These are phyloP conservation scores for Rhinocladiella mackenziei DNA, from an alignment of 2,329 filamentous ascomycete species.

Conservation along the genomic window DNA sequence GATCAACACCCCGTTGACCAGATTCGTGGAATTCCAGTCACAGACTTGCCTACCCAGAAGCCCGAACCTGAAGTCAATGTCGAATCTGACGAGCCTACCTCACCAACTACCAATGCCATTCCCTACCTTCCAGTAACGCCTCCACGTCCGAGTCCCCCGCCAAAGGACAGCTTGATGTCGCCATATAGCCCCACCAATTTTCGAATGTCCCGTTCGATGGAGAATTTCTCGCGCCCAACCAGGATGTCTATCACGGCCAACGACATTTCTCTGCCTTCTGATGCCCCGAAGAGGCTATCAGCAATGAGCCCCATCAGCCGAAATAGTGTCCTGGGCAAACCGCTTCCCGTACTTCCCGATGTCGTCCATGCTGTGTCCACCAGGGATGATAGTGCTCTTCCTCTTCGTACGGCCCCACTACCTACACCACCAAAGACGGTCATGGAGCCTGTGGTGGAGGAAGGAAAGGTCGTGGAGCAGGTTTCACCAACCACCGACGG, in stretches of 20 bases:
- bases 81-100: slow-evolving; percentile 15
- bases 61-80: slow-evolving; percentile 3
- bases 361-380: slow-evolving; percentile 30
- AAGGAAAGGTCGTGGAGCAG: slow-evolving; percentile 9
- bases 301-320: slow-evolving; percentile 13
- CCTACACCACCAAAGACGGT: slow-evolving; percentile 19
- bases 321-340: slow-evolving; percentile 16
- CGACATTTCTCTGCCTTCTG: slow-evolving; percentile 16
- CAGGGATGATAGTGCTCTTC: slow-evolving; percentile 24
- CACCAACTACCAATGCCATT: slow-evolving; percentile 32
- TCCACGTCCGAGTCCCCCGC: slow-evolving; percentile 29
- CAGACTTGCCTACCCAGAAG: slow-evolving; percentile 12
- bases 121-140: slow-evolving; percentile 33
- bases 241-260: slow-evolving; percentile 16
- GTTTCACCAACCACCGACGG: background rate
- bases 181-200: slow-evolving; percentile 19
- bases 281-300: slow-evolving; percentile 6
- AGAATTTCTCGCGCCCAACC: slow-evolving; percentile 48
- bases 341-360: slow-evolving; percentile 19
- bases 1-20: slow-evolving; percentile 49
- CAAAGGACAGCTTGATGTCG: slow-evolving; percentile 20
- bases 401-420: slow-evolving; percentile 23
- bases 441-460: slow-evolving; percentile 16
- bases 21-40: slow-evolving; percentile 51
- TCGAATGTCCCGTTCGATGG: slow-evolving; percentile 41